Evolutionary conservation across 2,329 filamentous ascomycete species (phyloP), one percentile per base, ranked within the genome.

Genomic region (Microascus cirrosus): DNA sequence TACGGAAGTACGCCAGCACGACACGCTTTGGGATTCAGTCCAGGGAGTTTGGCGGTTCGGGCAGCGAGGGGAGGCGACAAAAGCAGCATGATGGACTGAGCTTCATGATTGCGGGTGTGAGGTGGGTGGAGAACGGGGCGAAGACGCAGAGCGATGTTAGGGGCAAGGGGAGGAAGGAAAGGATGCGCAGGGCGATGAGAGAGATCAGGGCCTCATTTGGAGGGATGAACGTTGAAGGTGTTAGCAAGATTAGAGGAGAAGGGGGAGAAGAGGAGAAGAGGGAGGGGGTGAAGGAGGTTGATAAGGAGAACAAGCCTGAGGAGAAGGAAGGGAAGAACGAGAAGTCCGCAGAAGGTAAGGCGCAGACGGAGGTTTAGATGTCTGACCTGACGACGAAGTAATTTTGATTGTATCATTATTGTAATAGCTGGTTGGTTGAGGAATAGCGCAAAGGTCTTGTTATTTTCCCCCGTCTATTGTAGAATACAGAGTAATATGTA

Each of bases 1-100:
- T 99, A 3, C 80, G 90, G 61, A 84, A 83, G 60, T 99, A 97
- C 67, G 77, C 82, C 0, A 83, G 85, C 6, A 87, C 84, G 0
- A 87, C 87, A 1, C 81, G 90, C 51, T 90, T 88, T 65, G 93
- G 93, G 2, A 82, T 99, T 59, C 85, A 84, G 63, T 95, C 89
- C 62, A 84, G 91, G 32, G 83, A 87, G 60, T 96, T 91, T 78
- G 87, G 84, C 7, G 81, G 79, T 25, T 78, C 74, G 28, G 25
- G 39, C 5, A 8, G 48, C 18, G 69, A 70, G 25, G 69, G 68
- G 6, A 69, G 69, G 20, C n/a, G 48, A 8, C 70, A 67, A 61
- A 71, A 69, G 5, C 66, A 77, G 15, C 91, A 96, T 66, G 91
- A 95, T 64, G 92, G 92, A 2, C 82, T 96, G 69, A 96, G 91